A percentile compares a stretch with the other conserved stretches of the same genome.
Evolutionary conservation across 106 monocot genomes (phyloP).

Genomic region (Dioscorea dumetorum): DNA sequence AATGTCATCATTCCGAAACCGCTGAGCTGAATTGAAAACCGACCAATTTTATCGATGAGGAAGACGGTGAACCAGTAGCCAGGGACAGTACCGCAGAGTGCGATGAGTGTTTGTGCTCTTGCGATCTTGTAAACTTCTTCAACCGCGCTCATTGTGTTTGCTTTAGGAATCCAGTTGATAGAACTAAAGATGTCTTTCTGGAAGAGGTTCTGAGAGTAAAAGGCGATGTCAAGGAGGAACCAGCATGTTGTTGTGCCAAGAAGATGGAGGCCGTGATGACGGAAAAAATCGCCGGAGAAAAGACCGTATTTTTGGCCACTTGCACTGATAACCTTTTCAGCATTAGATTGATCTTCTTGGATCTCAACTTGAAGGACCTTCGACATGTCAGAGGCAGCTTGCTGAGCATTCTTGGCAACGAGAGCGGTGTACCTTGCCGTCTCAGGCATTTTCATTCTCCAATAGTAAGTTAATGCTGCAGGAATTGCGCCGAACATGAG

Average conservation of each 20-base stretch:
- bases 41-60: constrained; percentile 27
- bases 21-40: constrained; percentile 27
- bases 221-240: constrained; percentile 61
- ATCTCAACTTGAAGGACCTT: constrained; percentile 32
- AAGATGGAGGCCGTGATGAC: constrained; percentile 41
- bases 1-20: constrained; percentile 31
- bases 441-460: constrained; percentile 46
- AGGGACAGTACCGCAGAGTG: constrained; percentile 51
- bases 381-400: constrained; percentile 33
- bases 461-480: constrained; percentile 31
- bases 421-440: constrained; percentile 38
- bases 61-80: constrained; percentile 68
- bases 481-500: constrained; percentile 36
- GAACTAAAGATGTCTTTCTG: constrained; percentile 59
- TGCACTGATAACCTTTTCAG: not conserved
- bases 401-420: constrained; percentile 29
- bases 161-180: constrained; percentile 53
- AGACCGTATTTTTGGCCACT: constrained; percentile 14
- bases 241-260: constrained; percentile 36
- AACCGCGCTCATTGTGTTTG: constrained; percentile 43
- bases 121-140: constrained; percentile 44
- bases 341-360: constrained; percentile 6
- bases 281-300: constrained; percentile 17
- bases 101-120: constrained; percentile 44
- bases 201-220: constrained; percentile 58